Evolutionary conservation across 2,329 filamentous ascomycete species (phyloP).

Genomic region (Scleromitrula shiraiana): DNA sequence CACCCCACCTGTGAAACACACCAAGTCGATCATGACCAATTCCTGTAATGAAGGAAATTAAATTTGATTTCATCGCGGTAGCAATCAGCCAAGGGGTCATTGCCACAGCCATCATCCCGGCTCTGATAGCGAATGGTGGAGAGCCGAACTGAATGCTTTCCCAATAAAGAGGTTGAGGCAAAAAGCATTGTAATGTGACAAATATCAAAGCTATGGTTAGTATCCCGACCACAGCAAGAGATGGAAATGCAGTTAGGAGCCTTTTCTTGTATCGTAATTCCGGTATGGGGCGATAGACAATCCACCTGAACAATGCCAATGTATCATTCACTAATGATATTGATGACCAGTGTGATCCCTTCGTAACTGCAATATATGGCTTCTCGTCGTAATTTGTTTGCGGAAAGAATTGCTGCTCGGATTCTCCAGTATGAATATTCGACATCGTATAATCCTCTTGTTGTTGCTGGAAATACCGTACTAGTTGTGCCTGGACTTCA

Average conservation of each 20-base stretch:
- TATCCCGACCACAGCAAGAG: constrained; percentile 62
- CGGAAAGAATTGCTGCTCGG: constrained; percentile 56
- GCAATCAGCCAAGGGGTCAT: constrained; percentile 90
- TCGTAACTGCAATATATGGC: constrained; percentile 45
- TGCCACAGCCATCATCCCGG: constrained; percentile 87
- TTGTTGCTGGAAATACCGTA: constrained; percentile 42
- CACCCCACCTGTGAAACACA: constrained; percentile 86
- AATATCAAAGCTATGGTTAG: constrained; percentile 62
- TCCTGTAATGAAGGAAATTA: constrained; percentile 76
- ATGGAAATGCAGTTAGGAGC: constrained; percentile 67
- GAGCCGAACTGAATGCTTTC: constrained; percentile 79
- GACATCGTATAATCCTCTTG: constrained; percentile 54
- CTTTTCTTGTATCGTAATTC: constrained; percentile 60
- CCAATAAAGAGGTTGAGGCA: constrained; percentile 86
- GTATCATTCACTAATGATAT: constrained; percentile 68
- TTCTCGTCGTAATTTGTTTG: constrained; percentile 48
- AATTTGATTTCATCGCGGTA: constrained; percentile 83
- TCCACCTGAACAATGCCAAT: constrained; percentile 75
- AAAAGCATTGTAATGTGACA: constrained; percentile 71
- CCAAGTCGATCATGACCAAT: constrained; percentile 90
- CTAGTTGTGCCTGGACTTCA: constrained; percentile 61
- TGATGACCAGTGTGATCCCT: constrained; percentile 65
- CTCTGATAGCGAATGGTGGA: constrained; percentile 75
- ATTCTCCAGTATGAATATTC: constrained; percentile 42
- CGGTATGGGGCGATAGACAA: constrained; percentile 83